phyloP scores from a whole-genome alignment of 2,329 filamentous ascomycete genomes.

The Sarocladiaceae sp. region DNA sequence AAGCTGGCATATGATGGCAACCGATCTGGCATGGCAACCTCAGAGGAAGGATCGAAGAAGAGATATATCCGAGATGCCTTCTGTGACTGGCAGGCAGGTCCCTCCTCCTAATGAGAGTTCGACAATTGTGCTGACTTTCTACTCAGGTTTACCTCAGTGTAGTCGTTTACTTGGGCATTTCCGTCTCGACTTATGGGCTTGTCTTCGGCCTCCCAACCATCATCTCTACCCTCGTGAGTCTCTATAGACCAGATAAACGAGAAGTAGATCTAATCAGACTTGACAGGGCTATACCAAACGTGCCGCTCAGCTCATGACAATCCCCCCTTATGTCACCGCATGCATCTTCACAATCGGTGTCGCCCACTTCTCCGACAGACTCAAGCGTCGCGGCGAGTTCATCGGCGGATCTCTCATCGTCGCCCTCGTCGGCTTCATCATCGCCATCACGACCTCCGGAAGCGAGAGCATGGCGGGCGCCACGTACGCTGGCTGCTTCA shows the following conservation, averaged over 20 bases:
- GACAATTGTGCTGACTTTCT: too few species aligned
- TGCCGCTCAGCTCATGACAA: slow-evolving; percentile 59
- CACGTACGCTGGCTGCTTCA: slow-evolving; percentile 11
- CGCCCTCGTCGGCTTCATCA: slow-evolving; percentile 6
- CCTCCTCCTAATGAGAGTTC: too few species aligned
- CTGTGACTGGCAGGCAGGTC: slow-evolving; percentile 12
- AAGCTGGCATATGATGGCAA: slow-evolving; percentile 14
- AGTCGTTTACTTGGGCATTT: slow-evolving; percentile 10
- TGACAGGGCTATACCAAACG: slow-evolving; percentile 45
- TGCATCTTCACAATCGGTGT: slow-evolving; percentile 11
- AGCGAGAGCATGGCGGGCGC: neutral
- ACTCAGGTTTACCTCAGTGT: slow-evolving; percentile 12
- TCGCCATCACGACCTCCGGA: neutral
- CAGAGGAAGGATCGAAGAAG: slow-evolving; percentile 9
- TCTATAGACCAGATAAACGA: neutral
- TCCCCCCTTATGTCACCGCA: slow-evolving; percentile 43
- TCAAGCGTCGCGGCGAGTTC: slow-evolving; percentile 10
- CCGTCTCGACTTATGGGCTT: slow-evolving; percentile 11
- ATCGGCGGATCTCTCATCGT: slow-evolving; percentile 9
- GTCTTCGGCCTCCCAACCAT: slow-evolving; percentile 12
- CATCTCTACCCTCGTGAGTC: slow-evolving; percentile 10
- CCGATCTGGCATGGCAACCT: slow-evolving; percentile 7
- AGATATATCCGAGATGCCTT: slow-evolving; percentile 11
- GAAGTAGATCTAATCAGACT: slow-evolving; percentile 35
- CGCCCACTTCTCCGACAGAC: slow-evolving; percentile 11